Evolutionary conservation across 176 grass and related monocot species (phyloP).

Genomic region (Carex littledalei): DNA sequence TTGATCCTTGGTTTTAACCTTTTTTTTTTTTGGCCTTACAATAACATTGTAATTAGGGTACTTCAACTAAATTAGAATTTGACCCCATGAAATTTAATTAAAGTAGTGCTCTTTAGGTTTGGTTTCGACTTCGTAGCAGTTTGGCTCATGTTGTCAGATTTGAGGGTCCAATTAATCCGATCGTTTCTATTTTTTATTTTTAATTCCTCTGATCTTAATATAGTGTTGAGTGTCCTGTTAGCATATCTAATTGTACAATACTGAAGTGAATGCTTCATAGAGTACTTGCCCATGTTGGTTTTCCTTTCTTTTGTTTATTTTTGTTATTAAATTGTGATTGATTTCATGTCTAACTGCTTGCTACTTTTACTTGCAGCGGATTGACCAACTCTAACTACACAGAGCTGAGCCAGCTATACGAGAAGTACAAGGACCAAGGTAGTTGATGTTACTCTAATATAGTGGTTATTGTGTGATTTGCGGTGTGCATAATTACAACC

Average conservation of each 20-base stretch:
- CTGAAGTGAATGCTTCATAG: neutral
- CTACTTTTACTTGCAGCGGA: constrained; percentile 35
- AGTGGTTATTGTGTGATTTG: neutral
- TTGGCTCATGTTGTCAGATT: neutral
- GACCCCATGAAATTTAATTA: neutral
- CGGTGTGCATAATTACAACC: neutral
- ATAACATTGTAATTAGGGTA: neutral
- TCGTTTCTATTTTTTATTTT: neutral
- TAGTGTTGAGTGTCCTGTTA: neutral
- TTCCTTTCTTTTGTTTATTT: neutral
- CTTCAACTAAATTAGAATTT: neutral
- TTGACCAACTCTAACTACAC: constrained; percentile 78
- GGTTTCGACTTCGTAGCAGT: neutral
- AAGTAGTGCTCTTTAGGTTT: neutral
- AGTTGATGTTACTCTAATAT: no score
- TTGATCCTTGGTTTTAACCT: neutral
- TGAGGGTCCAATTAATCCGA: neutral
- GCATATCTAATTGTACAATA: neutral
- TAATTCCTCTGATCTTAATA: neutral
- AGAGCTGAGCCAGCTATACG: constrained; percentile 54
- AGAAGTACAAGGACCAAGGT: constrained; percentile 72
- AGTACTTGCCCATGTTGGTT: neutral
- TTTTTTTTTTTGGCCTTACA: neutral
- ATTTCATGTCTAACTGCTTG: neutral
- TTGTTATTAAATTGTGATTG: neutral